Evolutionary conservation across 441 rosid genomes (phyloP), one percentile per base, ranked within the genome.

Genomic region (Erodium texanum): DNA sequence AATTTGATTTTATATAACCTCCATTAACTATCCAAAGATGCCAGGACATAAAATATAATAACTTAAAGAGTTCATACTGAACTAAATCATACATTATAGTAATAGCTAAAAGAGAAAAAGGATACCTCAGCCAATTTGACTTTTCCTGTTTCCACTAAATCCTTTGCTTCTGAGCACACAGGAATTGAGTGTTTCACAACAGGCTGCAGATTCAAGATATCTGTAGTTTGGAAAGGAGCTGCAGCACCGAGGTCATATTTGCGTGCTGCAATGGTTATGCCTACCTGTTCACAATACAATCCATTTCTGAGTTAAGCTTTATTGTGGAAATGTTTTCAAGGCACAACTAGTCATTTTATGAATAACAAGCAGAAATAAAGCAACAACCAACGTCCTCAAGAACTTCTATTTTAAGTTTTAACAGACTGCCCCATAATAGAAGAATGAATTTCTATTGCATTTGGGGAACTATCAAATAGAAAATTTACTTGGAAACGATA

Each of bases 151-250:
- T 93, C 99, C 68, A 96, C 88, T 45, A 96, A 94, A 71, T 86
- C 83, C 84, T 89, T 96, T 24, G 99, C 99, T 77, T 93, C 97
- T 24, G 88, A 80, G 77, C 96, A 96, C 36, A 89, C 77, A 16
- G 99, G 99, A 73, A 96, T 89, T 11, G 98, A 89, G 74, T 96
- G 99, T 83, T 96, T 93, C 76, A 96, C 89, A 20, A 91, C 96
- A 62, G 99, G 95, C 73, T 80, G 87, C 70, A 93, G 85, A 87
- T 96, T 86, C 72, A 87, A 77, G 45, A 96, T 79, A 82, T 96
- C 99, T 61, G 92, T 82, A 19, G 85, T 72, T 24, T 89, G 90
- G 77, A 96, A 93, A 69, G 97, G 98, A 52, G 82, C 66, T 71
- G 84, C 62, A 54, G 83, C 82, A 75, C 79, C 74, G 45, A 94